Evolutionary conservation across 805 yeast genomes (phyloP).

Genomic region (Yarrowia sp.): DNA sequence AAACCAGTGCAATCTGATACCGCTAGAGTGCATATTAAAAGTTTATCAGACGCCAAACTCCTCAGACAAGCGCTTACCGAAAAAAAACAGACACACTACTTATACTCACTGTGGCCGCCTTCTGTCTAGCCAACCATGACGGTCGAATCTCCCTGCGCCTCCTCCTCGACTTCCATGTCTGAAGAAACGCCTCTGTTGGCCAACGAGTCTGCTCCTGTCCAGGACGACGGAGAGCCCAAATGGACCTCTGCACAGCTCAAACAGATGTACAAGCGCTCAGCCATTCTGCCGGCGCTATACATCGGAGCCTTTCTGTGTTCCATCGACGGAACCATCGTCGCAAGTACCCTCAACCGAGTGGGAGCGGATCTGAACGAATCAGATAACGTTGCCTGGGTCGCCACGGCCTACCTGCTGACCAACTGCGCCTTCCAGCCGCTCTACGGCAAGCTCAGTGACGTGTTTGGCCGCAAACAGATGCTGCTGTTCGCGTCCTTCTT

Average conservation of each 20-base stretch:
- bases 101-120: not conserved
- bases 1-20: not conserved
- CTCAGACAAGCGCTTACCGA: not conserved
- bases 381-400: conserved; percentile 66
- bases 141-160: not conserved
- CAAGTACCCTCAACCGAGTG: conserved; percentile 57
- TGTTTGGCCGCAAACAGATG: conserved; percentile 51
- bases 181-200: conserved; percentile 24
- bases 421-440: conserved; percentile 73
- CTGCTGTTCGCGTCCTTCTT: conserved; percentile 54
- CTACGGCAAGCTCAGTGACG: conserved; percentile 69
- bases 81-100: not conserved
- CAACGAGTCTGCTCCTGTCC: not conserved
- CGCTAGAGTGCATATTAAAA: not conserved
- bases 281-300: conserved; percentile 31
- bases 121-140: not conserved
- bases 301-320: conserved; percentile 52
- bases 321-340: conserved; percentile 59
- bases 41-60: not conserved
- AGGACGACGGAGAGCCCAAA: not conserved
- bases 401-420: conserved; percentile 66
- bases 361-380: conserved; percentile 59
- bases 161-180: conserved; percentile 8
- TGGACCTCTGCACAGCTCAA: conserved; percentile 24
- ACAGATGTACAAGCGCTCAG: conserved; percentile 21